Evolutionary conservation across 139 green algal genomes (phyloP).

Genomic region (Pseudopediastrum boryanum): DNA sequence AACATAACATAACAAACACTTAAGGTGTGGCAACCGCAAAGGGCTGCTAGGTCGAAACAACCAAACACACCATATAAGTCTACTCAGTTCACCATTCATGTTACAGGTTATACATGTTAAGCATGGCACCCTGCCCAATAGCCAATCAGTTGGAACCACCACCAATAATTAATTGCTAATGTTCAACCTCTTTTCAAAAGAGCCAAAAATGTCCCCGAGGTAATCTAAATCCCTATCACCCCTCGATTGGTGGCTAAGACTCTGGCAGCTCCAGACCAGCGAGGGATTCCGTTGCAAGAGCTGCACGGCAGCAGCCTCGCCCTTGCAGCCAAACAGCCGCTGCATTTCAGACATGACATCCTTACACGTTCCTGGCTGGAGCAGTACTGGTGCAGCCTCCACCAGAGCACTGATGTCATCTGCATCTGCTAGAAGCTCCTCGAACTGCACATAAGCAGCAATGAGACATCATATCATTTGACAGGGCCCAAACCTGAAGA

Average conservation of each 20-base stretch:
- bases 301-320: not conserved
- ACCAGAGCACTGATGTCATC: not conserved
- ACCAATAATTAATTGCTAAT: too few relatives aligned
- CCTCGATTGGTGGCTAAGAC: not conserved
- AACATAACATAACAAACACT: too few relatives aligned
- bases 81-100: too few relatives aligned
- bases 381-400: slow-evolving; percentile 8
- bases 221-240: slow-evolving; percentile 41
- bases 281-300: not conserved
- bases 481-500: not conserved
- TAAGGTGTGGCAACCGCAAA: too few relatives aligned
- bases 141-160: too few relatives aligned
- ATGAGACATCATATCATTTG: not conserved
- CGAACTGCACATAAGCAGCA: not conserved
- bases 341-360: slow-evolving; percentile 21
- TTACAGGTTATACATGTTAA: too few relatives aligned
- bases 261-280: not conserved
- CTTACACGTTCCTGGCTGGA: not conserved
- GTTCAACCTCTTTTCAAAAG: too few relatives aligned
- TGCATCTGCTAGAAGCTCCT: not conserved
- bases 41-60: too few relatives aligned
- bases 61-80: too few relatives aligned
- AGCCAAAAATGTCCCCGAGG: slow-evolving; percentile 28
- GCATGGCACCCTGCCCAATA: too few relatives aligned
- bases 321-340: slow-evolving; percentile 19